phyloP scores from a whole-genome alignment of 73 alveolate genomes.

The Diophrys appendiculata region DNA sequence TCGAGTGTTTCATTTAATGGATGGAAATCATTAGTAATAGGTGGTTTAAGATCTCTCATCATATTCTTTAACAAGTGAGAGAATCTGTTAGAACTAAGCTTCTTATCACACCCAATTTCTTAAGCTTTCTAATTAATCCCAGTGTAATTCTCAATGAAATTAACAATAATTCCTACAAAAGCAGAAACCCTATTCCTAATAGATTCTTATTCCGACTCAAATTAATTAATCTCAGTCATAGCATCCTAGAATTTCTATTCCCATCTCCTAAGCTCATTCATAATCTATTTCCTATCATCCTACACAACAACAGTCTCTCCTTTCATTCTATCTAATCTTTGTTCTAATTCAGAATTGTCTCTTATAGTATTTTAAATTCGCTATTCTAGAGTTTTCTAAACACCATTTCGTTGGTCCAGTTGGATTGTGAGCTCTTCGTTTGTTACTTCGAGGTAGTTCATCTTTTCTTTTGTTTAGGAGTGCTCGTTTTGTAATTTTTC shows the following conservation, averaged over 20 bases:
- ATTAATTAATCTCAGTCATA: background rate
- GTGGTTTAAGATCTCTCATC: background rate
- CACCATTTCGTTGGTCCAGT: too few relatives aligned
- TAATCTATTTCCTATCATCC: background rate
- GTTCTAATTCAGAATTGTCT: background rate
- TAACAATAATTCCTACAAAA: background rate
- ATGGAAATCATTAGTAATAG: background rate
- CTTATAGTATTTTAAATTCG: background rate
- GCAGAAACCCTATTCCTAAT: background rate
- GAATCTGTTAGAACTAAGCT: slow-evolving; percentile 3
- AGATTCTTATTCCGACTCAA: background rate
- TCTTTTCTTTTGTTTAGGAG: too few relatives aligned
- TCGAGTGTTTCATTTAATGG: background rate
- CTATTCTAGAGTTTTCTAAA: background rate
- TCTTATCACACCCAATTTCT: too few relatives aligned
- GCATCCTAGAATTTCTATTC: background rate
- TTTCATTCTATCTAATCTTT: background rate
- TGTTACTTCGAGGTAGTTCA: too few relatives aligned
- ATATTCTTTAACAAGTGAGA: background rate
- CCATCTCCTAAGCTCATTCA: background rate
- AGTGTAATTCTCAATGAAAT: background rate
- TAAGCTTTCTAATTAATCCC: background rate
- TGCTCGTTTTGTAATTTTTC: background rate
- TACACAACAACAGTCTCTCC: background rate
- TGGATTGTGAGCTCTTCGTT: too few relatives aligned